Base-by-base conservation (phyloP, 805 yeast genomes). In the Pichia heedii region DNA sequence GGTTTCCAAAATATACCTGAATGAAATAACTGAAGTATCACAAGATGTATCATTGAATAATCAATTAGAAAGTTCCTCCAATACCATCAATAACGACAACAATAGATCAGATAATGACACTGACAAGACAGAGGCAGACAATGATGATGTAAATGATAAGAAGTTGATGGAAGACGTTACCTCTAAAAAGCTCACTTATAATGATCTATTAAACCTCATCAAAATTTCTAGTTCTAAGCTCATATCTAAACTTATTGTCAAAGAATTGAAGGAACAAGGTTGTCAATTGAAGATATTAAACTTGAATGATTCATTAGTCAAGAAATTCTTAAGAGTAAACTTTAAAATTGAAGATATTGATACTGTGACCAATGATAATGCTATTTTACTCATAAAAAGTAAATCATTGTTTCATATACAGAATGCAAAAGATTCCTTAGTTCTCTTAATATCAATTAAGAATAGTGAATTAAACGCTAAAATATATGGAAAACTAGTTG, bases 241-340 rank as follows among this genome's bases (percentile, higher is more conserved):
- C 39, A 64, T 74, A 38, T 71, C 74, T 43, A 75, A 76, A 48
- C 62, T 76, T 64, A 65, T 76, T 8, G 60, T 71, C n/a, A 75
- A 71, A 49, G 81, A 76, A 48, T 60, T 76, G 42, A 62, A 60
- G 29, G 55, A 52, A 15, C 64, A 66, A 44, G 64, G 66, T 0
- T 68, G 76, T 40, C 55, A 57, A 33, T 63, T 68, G 42, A 56
- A 69, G 29, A 55, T 62, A 20, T 45, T 62, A 16, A 56, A 58
- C 33, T 48, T 49, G 11, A 40, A 43, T 18, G 57, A 57, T 26
- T 16, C 43, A 21, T 38, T 45, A 3, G 55, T 53, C 16, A 46
- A 51, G 22, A 35, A 48, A 15, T 57, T 59, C 35, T 43, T 56
- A 36, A 39, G 22, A 19, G 30, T 21, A 40, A 63, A 68, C n/a